phyloP scores from a whole-genome alignment of 2,329 filamentous ascomycete genomes.

The Cyphellophora attinorum region DNA sequence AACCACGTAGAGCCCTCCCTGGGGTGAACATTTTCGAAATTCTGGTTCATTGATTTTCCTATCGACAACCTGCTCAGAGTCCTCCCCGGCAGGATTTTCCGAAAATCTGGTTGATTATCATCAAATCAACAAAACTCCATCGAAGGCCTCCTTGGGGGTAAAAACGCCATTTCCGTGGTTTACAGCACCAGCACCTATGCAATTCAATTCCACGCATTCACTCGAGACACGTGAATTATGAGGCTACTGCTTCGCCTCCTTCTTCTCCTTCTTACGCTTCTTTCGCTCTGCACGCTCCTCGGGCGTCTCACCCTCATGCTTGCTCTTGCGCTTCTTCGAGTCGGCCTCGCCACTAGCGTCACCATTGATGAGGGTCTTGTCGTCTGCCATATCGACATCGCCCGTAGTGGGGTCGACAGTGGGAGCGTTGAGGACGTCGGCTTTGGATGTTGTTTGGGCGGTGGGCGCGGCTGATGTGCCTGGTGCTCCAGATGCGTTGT shows the following conservation, averaged over 20 bases:
- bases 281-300: constrained; percentile 41
- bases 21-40: no score
- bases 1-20: no score
- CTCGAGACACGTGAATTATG: neutral
- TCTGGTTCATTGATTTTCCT: no score
- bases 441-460: constrained; percentile 31
- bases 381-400: constrained; percentile 32
- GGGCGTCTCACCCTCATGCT: constrained; percentile 46
- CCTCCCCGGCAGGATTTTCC: no score
- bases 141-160: no score
- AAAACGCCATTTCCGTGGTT: no score
- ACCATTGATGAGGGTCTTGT: constrained; percentile 21
- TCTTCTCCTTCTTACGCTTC: constrained; percentile 44
- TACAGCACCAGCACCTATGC: no score
- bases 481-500: constrained; percentile 45
- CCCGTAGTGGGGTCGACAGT: constrained; percentile 25
- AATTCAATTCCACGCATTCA: no score
- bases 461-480: constrained; percentile 37
- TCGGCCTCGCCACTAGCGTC: constrained; percentile 30
- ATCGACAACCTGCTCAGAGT: no score
- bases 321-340: constrained; percentile 44
- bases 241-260: constrained; percentile 38
- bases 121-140: no score
- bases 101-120: no score
- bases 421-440: constrained; percentile 24